Base-by-base conservation (phyloP, 1,139 yeast species). In the Kluyveromyces sp. region DNA sequence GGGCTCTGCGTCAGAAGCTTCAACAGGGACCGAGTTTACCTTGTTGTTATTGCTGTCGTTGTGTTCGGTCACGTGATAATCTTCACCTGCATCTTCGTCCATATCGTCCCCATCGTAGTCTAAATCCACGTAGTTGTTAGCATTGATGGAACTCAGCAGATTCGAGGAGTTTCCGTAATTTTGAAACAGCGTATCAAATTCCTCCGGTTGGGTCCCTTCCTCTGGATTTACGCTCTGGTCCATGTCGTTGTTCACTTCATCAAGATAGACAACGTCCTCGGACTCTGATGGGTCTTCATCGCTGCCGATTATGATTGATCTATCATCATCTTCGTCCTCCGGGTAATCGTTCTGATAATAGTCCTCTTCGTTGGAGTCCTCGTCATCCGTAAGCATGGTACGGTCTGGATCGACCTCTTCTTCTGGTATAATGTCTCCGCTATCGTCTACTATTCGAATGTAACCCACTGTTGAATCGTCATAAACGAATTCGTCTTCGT, bases 271-370 rank as follows among this genome's bases (percentile, higher is more conserved):
- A 7, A 38, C 18, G 8, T 38, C 36, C 13, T 39, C 46, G 12
- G 22, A 46, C 8, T 46, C 45, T 2, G 43, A 35, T n/a, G 58
- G 64, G 35, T 64, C 69, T 7, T 57, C 66, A 20, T 68, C 71
- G 37, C 63, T 60, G 1, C 67, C 69, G 44, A 63, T 61, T 6
- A 63, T 44, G n/a, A 65, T 54, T 0, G 66, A 63, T 40, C 67
- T 55, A 41, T 64, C 68, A 44, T 77, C 85, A 56, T 83, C 92
- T 54, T 86, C 96, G 57, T 87, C 95, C 44, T 87, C 95, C 0
- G 98, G 98, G 57, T 92, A 92, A 58, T 92, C 97, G 63, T 92
- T 92, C 56, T 80, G 79, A 61, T 92, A 92, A 56, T 80, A 89
- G 49, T 85, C 88, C 64, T 92, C 97, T 12, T 95, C 96, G 55